A percentile compares a stretch with the other conserved stretches of the same genome.
Evolutionary conservation across 805 yeast species (phyloP).

Genomic region (Starmerella vaccinii): DNA sequence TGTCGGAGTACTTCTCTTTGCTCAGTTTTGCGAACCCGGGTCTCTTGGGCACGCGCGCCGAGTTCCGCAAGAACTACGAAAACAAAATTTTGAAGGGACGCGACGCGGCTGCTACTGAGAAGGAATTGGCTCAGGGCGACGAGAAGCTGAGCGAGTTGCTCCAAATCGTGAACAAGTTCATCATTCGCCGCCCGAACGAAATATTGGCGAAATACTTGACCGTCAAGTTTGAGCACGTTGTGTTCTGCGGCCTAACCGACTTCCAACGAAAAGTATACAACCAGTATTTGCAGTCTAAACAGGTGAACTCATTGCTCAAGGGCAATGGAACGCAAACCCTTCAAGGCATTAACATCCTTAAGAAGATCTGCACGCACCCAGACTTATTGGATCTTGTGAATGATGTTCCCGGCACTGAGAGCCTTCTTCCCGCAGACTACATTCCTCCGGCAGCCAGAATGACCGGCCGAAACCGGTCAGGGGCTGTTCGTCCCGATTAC

Average conservation of each 20-base stretch:
- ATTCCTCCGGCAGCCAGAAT: slow-evolving; percentile 35
- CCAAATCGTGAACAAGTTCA: slow-evolving; percentile 71
- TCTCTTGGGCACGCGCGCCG: slow-evolving; percentile 68
- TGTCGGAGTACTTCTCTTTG: slow-evolving; percentile 85
- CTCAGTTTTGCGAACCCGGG: slow-evolving; percentile 93
- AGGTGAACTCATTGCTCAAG: slow-evolving; percentile 52
- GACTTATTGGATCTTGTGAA: slow-evolving; percentile 65
- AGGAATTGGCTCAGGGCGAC: slow-evolving; percentile 62
- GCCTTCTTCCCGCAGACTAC: slow-evolving; percentile 61
- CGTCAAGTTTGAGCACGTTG: slow-evolving; percentile 90
- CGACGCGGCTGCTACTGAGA: slow-evolving; percentile 79
- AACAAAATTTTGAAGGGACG: slow-evolving; percentile 70
- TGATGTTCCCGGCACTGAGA: slow-evolving; percentile 62
- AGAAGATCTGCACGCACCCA: slow-evolving; percentile 91
- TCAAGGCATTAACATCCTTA: slow-evolving; percentile 77
- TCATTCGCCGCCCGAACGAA: slow-evolving; percentile 91
- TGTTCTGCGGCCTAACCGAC: slow-evolving; percentile 76
- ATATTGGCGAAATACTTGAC: slow-evolving; percentile 88
- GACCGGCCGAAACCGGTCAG: slow-evolving; percentile 41
- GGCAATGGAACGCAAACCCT: slow-evolving; percentile 63
- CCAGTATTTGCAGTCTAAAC: slow-evolving; percentile 70
- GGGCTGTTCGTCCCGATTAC: slow-evolving; percentile 66
- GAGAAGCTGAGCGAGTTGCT: slow-evolving; percentile 59
- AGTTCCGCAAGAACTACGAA: slow-evolving; percentile 79
- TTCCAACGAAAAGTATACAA: slow-evolving; percentile 63